These are phyloP conservation scores for Entomortierella chlamydospora DNA, from an alignment of 192 early-diverging fungal genomes.

Conservation along the genomic window DNA sequence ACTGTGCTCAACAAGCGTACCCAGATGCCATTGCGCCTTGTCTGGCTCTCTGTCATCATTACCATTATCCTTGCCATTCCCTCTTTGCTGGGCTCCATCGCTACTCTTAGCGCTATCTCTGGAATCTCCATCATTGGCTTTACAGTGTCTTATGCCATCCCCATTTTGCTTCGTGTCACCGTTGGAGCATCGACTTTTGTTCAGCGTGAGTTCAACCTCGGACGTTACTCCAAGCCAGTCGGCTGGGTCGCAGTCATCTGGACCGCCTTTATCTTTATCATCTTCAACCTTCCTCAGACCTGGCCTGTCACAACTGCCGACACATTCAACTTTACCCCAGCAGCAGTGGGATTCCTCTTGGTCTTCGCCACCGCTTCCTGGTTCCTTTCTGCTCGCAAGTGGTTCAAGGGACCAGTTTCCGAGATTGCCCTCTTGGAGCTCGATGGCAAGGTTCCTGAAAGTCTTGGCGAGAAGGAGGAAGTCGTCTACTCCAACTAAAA, in stretches of 20 bases:
- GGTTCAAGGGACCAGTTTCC: slow-evolving; percentile 57
- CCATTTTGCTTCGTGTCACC: slow-evolving; percentile 54
- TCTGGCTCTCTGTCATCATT: slow-evolving; percentile 51
- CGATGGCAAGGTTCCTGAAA: slow-evolving; percentile 20
- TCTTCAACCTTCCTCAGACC: slow-evolving; percentile 55
- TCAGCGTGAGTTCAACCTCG: slow-evolving; percentile 57
- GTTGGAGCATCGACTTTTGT: slow-evolving; percentile 53
- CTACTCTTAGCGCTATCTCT: slow-evolving; percentile 56
- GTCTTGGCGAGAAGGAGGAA: neutral
- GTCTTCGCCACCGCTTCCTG: slow-evolving; percentile 50
- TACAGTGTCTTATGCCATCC: slow-evolving; percentile 55
- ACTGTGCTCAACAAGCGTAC: slow-evolving; percentile 52
- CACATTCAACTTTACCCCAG: slow-evolving; percentile 56
- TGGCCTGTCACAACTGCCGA: slow-evolving; percentile 52
- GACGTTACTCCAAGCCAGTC: slow-evolving; percentile 44
- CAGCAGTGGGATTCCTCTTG: slow-evolving; percentile 53
- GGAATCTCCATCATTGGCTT: slow-evolving; percentile 57
- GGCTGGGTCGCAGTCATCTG: slow-evolving; percentile 54
- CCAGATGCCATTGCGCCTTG: slow-evolving; percentile 50
- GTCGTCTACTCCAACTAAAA: neutral
- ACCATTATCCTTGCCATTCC: slow-evolving; percentile 54
- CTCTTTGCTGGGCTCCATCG: slow-evolving; percentile 51
- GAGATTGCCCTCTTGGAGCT: slow-evolving; percentile 48
- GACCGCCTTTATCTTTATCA: slow-evolving; percentile 57
- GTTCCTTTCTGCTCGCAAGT: slow-evolving; percentile 50